Evolutionary conservation across 495 filamentous ascomycete species (phyloP).

Genomic region (Aspergillus funiculosus): DNA sequence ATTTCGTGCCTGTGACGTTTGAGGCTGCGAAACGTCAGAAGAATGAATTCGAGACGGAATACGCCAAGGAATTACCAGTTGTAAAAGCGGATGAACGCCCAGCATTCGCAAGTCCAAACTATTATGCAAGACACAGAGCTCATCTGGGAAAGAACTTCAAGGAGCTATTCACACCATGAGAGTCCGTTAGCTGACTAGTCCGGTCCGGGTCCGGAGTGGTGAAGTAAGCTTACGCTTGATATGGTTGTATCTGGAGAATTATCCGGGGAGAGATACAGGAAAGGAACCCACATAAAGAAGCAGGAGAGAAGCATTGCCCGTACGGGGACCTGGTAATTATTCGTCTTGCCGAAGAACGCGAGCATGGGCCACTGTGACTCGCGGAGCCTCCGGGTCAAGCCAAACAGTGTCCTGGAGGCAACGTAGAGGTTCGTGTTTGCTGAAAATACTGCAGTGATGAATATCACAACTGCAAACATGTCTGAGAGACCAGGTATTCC

Average conservation of each 20-base stretch:
- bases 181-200: conserved; percentile 1
- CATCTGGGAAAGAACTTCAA: conserved; percentile 33
- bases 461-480: conserved; percentile 35
- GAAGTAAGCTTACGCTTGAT: conserved; percentile 2
- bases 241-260: conserved; percentile 14
- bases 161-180: conserved; percentile 15
- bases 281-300: conserved; percentile 43
- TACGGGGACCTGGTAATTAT: conserved; percentile 30
- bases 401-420: conserved; percentile 42
- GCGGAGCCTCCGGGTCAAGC: conserved; percentile 32
- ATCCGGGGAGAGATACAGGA: conserved; percentile 26
- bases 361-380: conserved; percentile 16
- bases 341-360: conserved; percentile 32
- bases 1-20: conserved; percentile 23
- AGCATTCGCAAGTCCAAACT: conserved; percentile 41
- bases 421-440: conserved; percentile 44
- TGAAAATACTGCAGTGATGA: conserved; percentile 37
- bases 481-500: conserved; percentile 25
- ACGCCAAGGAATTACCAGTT: conserved; percentile 21
- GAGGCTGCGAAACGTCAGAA: conserved; percentile 14
- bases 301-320: conserved; percentile 36
- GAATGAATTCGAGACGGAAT: background rate
- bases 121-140: conserved; percentile 36
- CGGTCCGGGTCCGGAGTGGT: background rate
- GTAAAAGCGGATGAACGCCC: conserved; percentile 41